Percentiles rank a stretch among this genome's conserved stretches.
phyloP scores from a whole-genome alignment of 345 rosid genomes.

The Carallia pectinifolia region DNA sequence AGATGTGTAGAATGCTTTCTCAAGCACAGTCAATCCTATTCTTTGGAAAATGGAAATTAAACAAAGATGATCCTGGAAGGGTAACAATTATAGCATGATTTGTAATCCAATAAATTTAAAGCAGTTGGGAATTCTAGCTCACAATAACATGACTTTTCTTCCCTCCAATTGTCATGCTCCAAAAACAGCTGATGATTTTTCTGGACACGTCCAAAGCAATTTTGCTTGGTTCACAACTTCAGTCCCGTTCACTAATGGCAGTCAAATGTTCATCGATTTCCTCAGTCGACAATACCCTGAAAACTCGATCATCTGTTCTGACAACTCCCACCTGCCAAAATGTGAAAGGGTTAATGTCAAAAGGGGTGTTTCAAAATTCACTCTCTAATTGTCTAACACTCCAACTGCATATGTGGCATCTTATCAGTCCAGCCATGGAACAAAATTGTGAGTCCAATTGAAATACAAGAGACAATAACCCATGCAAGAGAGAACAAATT shows the following conservation, averaged over 20 bases:
- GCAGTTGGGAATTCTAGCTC: too few species aligned
- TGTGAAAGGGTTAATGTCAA: background rate
- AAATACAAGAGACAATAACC: background rate
- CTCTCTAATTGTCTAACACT: background rate
- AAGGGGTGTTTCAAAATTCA: background rate
- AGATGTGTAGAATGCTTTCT: too few species aligned
- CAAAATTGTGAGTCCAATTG: background rate
- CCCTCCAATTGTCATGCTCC: background rate
- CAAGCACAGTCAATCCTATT: too few species aligned
- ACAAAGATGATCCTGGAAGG: too few species aligned
- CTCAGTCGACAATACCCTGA: conserved; percentile 55
- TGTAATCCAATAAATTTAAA: too few species aligned
- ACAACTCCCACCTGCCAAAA: conserved; percentile 71
- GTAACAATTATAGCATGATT: too few species aligned
- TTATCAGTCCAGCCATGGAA: background rate
- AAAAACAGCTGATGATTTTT: background rate
- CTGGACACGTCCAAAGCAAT: background rate
- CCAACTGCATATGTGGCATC: background rate
- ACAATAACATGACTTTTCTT: background rate
- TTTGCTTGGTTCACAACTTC: conserved; percentile 4
- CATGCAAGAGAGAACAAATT: background rate
- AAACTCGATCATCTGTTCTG: conserved; percentile 53
- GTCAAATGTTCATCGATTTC: conserved; percentile 82
- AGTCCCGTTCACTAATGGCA: conserved; percentile 81
- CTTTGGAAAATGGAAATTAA: too few species aligned